Conservation (phyloP, 2,329 filamentous ascomycete genomes). For the Fusarium sambucinum region DNA sequence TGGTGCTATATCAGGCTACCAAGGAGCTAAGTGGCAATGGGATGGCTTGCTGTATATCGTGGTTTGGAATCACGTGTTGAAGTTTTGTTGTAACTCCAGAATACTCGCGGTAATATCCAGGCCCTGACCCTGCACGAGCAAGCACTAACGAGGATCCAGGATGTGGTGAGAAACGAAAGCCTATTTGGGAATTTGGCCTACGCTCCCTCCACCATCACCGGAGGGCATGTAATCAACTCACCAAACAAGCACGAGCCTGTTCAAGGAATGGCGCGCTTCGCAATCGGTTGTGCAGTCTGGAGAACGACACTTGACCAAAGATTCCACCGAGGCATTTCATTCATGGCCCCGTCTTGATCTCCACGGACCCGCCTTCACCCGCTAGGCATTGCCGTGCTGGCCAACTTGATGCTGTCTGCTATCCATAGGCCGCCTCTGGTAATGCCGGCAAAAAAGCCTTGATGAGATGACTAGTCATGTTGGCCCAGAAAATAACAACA, state of each 20-base stretch:
- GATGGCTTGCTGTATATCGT: background rate
- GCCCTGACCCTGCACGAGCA: slow-evolving; percentile 25
- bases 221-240: slow-evolving; percentile 20
- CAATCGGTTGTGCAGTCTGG: background rate
- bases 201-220: slow-evolving; percentile 14
- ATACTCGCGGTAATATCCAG: slow-evolving; percentile 21
- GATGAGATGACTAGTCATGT: slow-evolving; percentile 44
- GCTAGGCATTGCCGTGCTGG: slow-evolving; percentile 15
- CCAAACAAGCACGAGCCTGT: slow-evolving; percentile 29
- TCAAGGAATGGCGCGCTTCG: slow-evolving; percentile 1
- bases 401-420: background rate
- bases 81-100: slow-evolving; percentile 25
- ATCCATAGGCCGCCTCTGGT: slow-evolving; percentile 1
- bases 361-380: slow-evolving; percentile 35
- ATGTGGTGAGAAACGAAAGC: slow-evolving; percentile 39
- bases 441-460: slow-evolving; percentile 22
- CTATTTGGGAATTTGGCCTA: slow-evolving; percentile 22
- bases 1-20: background rate
- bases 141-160: slow-evolving; percentile 32
- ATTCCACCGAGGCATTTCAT: slow-evolving; percentile 25
- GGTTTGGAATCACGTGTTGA: slow-evolving; percentile 4
- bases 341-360: slow-evolving; percentile 31
- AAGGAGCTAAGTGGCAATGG: background rate
- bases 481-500: slow-evolving; percentile 26
- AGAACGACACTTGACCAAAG: slow-evolving; percentile 15